A percentile compares a stretch with the other conserved stretches of the same genome.
Conservation (phyloP, 495 filamentous ascomycete species). For the Peziza echinospora region DNA sequence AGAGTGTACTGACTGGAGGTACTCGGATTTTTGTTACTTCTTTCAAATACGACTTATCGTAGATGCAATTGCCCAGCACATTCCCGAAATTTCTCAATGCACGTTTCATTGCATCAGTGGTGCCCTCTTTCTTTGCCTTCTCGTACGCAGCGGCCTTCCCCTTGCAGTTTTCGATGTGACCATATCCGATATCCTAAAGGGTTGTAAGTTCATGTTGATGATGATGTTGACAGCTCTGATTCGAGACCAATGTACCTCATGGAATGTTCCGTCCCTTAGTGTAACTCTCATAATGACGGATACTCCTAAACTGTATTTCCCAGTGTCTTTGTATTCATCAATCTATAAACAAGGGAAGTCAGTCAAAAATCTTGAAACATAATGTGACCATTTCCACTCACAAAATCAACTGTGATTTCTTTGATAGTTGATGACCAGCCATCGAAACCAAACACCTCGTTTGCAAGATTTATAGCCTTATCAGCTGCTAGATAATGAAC, state of each 20-base stretch:
- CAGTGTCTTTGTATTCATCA: slow-evolving; percentile 29
- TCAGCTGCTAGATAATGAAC: slow-evolving; percentile 83
- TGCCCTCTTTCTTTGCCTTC: slow-evolving; percentile 95
- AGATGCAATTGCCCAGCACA: slow-evolving; percentile 87
- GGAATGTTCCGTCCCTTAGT: slow-evolving; percentile 74
- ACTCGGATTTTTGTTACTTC: slow-evolving; percentile 43
- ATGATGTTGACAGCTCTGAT: no score
- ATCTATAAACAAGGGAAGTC: no score
- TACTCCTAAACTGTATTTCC: slow-evolving; percentile 59
- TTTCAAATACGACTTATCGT: slow-evolving; percentile 79
- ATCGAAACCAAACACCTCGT: slow-evolving; percentile 97
- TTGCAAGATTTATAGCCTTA: slow-evolving; percentile 86
- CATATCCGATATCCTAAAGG: slow-evolving; percentile 77
- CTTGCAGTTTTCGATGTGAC: slow-evolving; percentile 85
- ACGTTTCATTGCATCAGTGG: slow-evolving; percentile 81
- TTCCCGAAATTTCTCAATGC: slow-evolving; percentile 86
- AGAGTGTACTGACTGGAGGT: background rate
- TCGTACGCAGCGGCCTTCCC: slow-evolving; percentile 86
- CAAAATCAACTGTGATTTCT: slow-evolving; percentile 78
- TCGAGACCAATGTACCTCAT: slow-evolving; percentile 43
- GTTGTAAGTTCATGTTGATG: no score
- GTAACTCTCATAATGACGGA: slow-evolving; percentile 79
- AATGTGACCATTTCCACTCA: slow-evolving; percentile 18
- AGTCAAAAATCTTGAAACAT: background rate
- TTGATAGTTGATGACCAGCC: slow-evolving; percentile 87